A percentile compares a stretch with the other conserved stretches of the same genome.
Evolutionary conservation across 148 eudicot species (phyloP).

Genomic region (Rhododendron simsii): DNA sequence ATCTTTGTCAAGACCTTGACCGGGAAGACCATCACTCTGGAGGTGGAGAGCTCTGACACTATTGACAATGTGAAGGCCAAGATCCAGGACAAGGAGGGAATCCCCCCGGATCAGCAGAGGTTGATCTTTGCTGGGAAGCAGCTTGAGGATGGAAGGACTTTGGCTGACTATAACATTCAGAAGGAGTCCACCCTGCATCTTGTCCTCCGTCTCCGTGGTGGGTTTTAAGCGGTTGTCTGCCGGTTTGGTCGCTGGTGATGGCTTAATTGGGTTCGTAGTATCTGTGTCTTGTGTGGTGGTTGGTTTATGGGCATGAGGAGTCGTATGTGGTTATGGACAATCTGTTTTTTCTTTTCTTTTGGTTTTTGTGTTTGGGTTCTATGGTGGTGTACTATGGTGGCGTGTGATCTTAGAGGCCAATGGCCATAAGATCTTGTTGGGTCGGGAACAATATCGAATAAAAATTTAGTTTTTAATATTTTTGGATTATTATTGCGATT

Average conservation of each 20-base stretch:
- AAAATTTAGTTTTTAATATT: neutral
- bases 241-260: neutral
- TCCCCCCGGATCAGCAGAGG: neutral
- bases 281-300: neutral
- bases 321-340: neutral
- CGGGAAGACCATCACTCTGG: neutral
- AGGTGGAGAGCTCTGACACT: neutral
- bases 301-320: neutral
- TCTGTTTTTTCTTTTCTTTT: neutral
- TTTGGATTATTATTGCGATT: neutral
- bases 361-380: neutral
- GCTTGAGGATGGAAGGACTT: neutral
- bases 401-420: neutral
- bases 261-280: neutral
- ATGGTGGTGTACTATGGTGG: neutral
- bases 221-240: neutral
- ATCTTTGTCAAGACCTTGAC: neutral
- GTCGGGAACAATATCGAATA: neutral
- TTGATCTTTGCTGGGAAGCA: neutral
- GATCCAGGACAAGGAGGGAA: neutral
- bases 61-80: neutral
- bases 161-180: neutral
- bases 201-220: conserved; percentile 1
- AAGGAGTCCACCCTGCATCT: neutral
- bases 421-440: neutral